phyloP scores from a whole-genome alignment of 1,284 basidiomycete species.

The Cutaneotrichosporon cavernicola region DNA sequence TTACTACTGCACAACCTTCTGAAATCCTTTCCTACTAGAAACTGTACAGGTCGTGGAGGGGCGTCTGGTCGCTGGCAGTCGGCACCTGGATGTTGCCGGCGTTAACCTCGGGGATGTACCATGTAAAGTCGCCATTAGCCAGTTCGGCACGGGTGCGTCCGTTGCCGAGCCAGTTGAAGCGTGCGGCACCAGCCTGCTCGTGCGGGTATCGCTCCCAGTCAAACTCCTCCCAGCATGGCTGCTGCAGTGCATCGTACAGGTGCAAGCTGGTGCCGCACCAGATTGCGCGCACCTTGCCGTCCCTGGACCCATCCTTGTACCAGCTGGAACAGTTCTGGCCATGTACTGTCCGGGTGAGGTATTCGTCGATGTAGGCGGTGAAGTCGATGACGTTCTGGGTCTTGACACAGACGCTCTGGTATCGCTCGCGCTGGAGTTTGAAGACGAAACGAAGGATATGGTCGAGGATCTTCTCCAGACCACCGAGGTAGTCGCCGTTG shows the following conservation, averaged over 20 bases:
- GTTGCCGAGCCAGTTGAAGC: constrained; percentile 18
- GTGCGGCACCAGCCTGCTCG: constrained; percentile 7
- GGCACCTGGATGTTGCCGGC: constrained; percentile 10
- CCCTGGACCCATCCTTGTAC: constrained; percentile 18
- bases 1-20: not conserved
- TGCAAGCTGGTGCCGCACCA: constrained; percentile 15
- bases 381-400: constrained; percentile 15
- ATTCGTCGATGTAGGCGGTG: constrained; percentile 9
- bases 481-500: constrained; percentile 18
- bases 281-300: constrained; percentile 14
- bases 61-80: not conserved
- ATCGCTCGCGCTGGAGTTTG: constrained; percentile 18
- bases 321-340: constrained; percentile 4
- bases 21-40: not conserved
- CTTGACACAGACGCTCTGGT: constrained; percentile 12
- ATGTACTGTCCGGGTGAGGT: constrained; percentile 12
- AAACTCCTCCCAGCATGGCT: constrained; percentile 19
- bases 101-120: constrained; percentile 15
- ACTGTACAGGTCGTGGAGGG: constrained; percentile 9
- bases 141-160: constrained; percentile 12
- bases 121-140: constrained; percentile 4
- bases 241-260: constrained; percentile 13
- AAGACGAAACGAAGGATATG: constrained; percentile 18
- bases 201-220: constrained; percentile 17
- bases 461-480: constrained; percentile 14